Percentiles rank a stretch among this genome's conserved stretches.
Evolutionary conservation across 352 stramenopile genomes (phyloP).

Genomic region (Phytophthora litchii): DNA sequence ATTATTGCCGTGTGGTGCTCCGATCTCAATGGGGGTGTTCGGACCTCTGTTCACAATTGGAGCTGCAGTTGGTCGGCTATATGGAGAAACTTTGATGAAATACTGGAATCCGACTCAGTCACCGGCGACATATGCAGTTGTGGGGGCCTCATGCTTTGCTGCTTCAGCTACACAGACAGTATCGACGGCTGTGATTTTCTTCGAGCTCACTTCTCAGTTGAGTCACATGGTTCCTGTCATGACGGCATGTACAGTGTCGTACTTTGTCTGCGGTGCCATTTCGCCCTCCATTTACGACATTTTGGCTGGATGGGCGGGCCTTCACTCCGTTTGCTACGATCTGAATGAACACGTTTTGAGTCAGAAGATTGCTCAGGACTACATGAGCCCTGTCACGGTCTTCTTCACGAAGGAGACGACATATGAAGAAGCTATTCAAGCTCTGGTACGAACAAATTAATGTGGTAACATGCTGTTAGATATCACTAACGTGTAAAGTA

Average conservation of each 20-base stretch:
- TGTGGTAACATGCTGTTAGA: no score
- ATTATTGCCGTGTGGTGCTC: conserved; percentile 76
- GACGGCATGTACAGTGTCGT: conserved; percentile 82
- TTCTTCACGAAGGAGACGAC: conserved; percentile 80
- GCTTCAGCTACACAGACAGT: conserved; percentile 92
- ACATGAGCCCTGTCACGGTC: conserved; percentile 63
- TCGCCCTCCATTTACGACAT: conserved; percentile 89
- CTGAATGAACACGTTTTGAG: conserved; percentile 80
- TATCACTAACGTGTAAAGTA: not conserved
- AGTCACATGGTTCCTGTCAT: conserved; percentile 89
- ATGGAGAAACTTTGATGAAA: conserved; percentile 83
- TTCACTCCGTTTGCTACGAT: conserved; percentile 86
- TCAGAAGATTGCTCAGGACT: conserved; percentile 70
- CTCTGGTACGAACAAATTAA: conserved; percentile 47
- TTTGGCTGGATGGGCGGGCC: conserved; percentile 72
- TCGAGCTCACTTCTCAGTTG: conserved; percentile 83
- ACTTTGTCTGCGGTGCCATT: conserved; percentile 82
- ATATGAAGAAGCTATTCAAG: conserved; percentile 73
- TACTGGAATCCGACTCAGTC: conserved; percentile 81
- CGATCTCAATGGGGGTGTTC: conserved; percentile 84
- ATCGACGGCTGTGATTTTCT: conserved; percentile 90
- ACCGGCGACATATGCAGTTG: conserved; percentile 88
- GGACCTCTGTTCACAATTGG: conserved; percentile 85
- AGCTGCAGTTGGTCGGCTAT: conserved; percentile 73
- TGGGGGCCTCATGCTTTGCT: conserved; percentile 91